Base-by-base conservation (phyloP, 179 eudicot genomes). In the Corrigiola litoralis region DNA sequence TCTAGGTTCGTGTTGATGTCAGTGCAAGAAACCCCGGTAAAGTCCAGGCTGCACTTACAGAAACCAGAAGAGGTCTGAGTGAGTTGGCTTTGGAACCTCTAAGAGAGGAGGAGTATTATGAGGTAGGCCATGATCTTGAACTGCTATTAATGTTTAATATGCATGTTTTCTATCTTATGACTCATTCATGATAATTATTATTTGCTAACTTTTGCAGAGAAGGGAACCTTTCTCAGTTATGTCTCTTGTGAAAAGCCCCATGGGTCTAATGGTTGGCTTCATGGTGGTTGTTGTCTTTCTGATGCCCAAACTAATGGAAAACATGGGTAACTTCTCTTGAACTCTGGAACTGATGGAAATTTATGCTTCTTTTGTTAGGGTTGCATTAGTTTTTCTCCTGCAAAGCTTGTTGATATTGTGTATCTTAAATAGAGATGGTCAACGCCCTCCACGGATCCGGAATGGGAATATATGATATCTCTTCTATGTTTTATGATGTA, bases 261-360 rank as follows among this genome's bases (percentile, higher is more conserved):
- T 95, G 97, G 99, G 99, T 66, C 76, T 95, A 75, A 95, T 95
- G 99, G 78, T 95, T 16, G 97, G 99, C 33, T 92, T 92, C 79
- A 91, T 95, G 99, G 45, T 84, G 66, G 17, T 95, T 41, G 96
- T 91, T 53, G 79, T 95, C 78, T 90, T 95, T 63, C 32, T 95
- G 69, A 91, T 91, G 97, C 99, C 99, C 55, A 95, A 91, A 70
- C 77, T 95, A 36, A 87, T 85, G 76, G 96, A 89, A 52, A 83
- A 81, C 77, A 85, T 87, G 82, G 97, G 99, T 94, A 79, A n/a
- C 46, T 84, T 65, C 24, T 25, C 75, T 63, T 50, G 52, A 58
- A 42, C 52, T 65, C 63, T 56, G 14, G n/a, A 70, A 28, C 60
- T 44, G 2, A 27, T 50, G 6, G 11, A 49, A 63, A 27, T 57